Conservation (phyloP, 495 filamentous ascomycete genomes). For the Trichoderma erinaceum region DNA sequence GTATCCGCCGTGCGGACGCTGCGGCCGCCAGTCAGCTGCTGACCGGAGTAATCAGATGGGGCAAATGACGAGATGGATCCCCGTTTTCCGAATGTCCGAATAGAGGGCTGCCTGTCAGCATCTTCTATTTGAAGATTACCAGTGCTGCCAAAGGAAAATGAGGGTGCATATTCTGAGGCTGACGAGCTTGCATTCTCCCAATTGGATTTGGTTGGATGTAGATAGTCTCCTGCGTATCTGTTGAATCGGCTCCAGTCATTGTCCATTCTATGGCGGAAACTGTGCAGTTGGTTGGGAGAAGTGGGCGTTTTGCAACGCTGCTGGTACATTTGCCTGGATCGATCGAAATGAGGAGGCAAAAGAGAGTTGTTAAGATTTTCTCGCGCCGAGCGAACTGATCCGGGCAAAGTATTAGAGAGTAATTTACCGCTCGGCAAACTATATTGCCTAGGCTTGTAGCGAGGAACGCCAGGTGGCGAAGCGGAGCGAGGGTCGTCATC, state of each 20-base stretch:
- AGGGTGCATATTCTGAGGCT: neutral
- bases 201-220: neutral
- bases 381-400: neutral
- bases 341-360: neutral
- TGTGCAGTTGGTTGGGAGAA: neutral
- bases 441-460: neutral
- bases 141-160: neutral
- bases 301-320: neutral
- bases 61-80: neutral
- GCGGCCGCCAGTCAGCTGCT: neutral
- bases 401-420: neutral
- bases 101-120: neutral
- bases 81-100: neutral
- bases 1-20: neutral
- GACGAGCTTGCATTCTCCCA: neutral
- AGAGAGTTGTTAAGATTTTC: neutral
- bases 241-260: conserved; percentile 4
- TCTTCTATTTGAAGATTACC: neutral
- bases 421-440: neutral
- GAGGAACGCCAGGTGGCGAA: conserved; percentile 3
- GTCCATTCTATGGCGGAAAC: neutral
- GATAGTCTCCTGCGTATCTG: neutral
- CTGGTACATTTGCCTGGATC: neutral
- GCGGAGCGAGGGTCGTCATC: neutral
- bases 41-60: neutral